phyloP scores from a whole-genome alignment of 164 flowering plant genomes.

The Santalum album region DNA sequence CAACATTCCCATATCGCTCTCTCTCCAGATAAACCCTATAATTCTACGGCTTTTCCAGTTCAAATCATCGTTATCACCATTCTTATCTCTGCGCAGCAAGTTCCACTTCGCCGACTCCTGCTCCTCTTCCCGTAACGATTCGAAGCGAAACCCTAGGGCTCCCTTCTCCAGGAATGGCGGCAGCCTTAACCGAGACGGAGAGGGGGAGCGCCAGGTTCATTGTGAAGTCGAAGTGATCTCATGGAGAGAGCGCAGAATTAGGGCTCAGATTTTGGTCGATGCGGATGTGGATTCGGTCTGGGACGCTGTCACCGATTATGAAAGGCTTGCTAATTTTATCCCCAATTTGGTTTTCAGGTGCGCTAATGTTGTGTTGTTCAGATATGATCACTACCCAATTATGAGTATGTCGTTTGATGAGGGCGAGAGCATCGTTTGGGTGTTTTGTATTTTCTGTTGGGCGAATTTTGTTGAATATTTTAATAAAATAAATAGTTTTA shows the following conservation, averaged over 20 bases:
- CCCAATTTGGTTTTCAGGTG: conserved; percentile 89
- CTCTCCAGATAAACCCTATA: conserved; percentile 6
- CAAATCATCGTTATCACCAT: neutral
- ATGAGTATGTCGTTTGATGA: no score
- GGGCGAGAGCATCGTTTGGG: no score
- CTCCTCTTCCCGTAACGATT: conserved; percentile 2
- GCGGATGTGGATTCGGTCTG: conserved; percentile 74
- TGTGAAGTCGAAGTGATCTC: conserved; percentile 90
- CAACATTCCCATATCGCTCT: conserved; percentile 6
- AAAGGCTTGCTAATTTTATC: conserved; percentile 85
- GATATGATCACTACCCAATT: no score
- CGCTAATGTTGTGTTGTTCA: neutral
- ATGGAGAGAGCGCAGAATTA: conserved; percentile 82
- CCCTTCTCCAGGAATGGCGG: neutral
- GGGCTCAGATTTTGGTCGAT: conserved; percentile 44
- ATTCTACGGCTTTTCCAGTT: neutral
- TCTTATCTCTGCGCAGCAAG: neutral
- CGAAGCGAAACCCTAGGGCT: conserved; percentile 5
- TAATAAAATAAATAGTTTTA: no score
- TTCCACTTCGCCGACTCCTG: conserved; percentile 8
- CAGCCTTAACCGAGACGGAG: conserved; percentile 11
- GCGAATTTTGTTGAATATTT: no score
- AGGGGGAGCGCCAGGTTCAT: conserved; percentile 32
- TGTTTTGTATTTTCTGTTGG: no score
- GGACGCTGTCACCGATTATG: conserved; percentile 85